A percentile compares a stretch with the other conserved stretches of the same genome.
These are phyloP conservation scores for Colletotrichum abscissum DNA, from an alignment of 2,329 filamentous ascomycete species.

Conservation along the genomic window DNA sequence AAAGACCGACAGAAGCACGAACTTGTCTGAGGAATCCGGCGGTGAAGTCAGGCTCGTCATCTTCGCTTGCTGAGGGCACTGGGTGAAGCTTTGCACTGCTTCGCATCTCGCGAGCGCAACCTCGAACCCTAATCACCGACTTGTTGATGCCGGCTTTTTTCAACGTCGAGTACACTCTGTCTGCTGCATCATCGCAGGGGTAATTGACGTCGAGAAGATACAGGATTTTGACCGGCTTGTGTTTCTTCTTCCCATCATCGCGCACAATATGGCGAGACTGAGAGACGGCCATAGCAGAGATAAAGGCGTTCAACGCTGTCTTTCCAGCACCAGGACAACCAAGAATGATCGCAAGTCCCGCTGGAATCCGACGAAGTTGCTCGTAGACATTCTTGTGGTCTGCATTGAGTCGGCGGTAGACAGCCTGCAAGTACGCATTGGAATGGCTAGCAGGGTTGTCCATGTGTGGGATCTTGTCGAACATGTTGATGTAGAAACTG, in stretches of 20 bases:
- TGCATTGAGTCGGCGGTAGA: slow-evolving; percentile 43
- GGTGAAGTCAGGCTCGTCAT: slow-evolving; percentile 11
- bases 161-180: slow-evolving; percentile 52
- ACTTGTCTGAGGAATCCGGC: slow-evolving; percentile 26
- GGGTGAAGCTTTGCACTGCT: slow-evolving; percentile 23
- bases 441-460: slow-evolving; percentile 12
- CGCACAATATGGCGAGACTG: background rate
- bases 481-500: slow-evolving; percentile 16
- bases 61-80: slow-evolving; percentile 33
- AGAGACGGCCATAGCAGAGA: slow-evolving; percentile 48
- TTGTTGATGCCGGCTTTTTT: slow-evolving; percentile 47
- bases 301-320: slow-evolving; percentile 57
- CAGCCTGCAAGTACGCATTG: background rate
- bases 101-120: slow-evolving; percentile 31
- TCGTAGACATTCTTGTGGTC: slow-evolving; percentile 52
- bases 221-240: slow-evolving; percentile 46
- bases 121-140: slow-evolving; percentile 30
- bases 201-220: slow-evolving; percentile 61
- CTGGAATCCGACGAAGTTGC: slow-evolving; percentile 49
- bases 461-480: slow-evolving; percentile 30
- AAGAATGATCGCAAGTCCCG: slow-evolving; percentile 56
- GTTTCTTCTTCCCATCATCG: background rate
- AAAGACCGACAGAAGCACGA: background rate
- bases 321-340: slow-evolving; percentile 61
- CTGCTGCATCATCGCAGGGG: slow-evolving; percentile 57